Base-by-base conservation (phyloP, 306 rosid species). In the Vicia sativa region DNA sequence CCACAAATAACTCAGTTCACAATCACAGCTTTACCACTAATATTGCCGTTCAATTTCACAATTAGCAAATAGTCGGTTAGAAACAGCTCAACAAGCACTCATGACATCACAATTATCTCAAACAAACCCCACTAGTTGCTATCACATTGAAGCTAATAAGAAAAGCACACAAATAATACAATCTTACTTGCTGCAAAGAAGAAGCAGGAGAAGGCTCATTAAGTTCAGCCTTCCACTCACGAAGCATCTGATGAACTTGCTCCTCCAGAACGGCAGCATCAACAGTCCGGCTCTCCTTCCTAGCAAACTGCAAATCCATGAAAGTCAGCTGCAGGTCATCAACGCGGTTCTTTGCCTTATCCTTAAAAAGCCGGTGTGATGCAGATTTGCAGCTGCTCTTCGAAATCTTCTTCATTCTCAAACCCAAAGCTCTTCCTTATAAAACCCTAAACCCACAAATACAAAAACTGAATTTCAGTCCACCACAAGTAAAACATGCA, bases 221-320 rank as follows among this genome's bases (percentile, higher is more conserved):
- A 62, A 93, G 99, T 82, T 93, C 99, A 1, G 96, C 67, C 84
- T 90, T 93, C 99, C 99, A 93, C 72, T 93, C 99, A 2, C 97
- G 99, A 71, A 93, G 99, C 99, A 93, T 93, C 86, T 88, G 96
- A 84, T 90, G 91, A 43, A 93, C 96, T 79, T 93, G 99, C 58
- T 93, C 99, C 86, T 93, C 99, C 5, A 93, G 92, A 11, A 93
- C 87, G 0, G 92, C 70, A 28, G 79, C 88, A 73, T 93, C 96
- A 10, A 82, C 80, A 0, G 92, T 63, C 44, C 99, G 97, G 80
- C 99, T 93, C 75, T 93, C 99, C 87, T 93, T 93, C 87, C 97
- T 88, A 5, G 99, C 99, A 66, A 83, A 88, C 72, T 88, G 97
- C 83, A 93, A 86, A 84, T 88, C 92, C 77, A 80, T 56, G 72